Percentiles rank a stretch among this genome's conserved stretches.
phyloP scores from a whole-genome alignment of 306 rosid species.

The Lithocarpus polystachyus region DNA sequence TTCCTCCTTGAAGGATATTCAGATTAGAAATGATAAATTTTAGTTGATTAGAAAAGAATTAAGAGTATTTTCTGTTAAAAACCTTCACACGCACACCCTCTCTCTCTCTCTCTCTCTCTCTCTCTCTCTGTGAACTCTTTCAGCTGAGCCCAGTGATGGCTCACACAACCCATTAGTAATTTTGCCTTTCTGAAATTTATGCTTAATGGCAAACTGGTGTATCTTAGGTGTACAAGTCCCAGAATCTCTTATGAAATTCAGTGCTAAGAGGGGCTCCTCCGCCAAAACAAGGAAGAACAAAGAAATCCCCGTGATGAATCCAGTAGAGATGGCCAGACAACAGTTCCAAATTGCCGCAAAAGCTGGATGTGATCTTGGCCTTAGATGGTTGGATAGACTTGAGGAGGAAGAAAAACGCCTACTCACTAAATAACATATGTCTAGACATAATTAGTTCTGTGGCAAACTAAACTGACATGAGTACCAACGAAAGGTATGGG shows the following conservation, averaged over 20 bases:
- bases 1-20: not conserved
- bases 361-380: constrained; percentile 86
- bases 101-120: no score
- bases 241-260: constrained; percentile 48
- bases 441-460: not conserved
- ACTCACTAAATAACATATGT: not conserved
- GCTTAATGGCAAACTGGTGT: constrained; percentile 6
- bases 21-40: not conserved
- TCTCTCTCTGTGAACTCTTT: not conserved
- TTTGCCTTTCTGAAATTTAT: not conserved
- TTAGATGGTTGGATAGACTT: constrained; percentile 78
- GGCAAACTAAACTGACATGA: not conserved
- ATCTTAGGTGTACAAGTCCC: constrained; percentile 72
- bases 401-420: constrained; percentile 72
- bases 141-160: not conserved
- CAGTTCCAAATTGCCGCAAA: constrained; percentile 77
- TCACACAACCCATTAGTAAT: not conserved
- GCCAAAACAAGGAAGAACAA: constrained; percentile 39
- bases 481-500: not conserved
- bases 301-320: constrained; percentile 36
- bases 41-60: not conserved
- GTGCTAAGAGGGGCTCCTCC: constrained; percentile 40
- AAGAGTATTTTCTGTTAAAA: not conserved
- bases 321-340: constrained; percentile 78
- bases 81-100: not conserved